Conservation (phyloP, 441 rosid species). For the Jatropha multifida region DNA sequence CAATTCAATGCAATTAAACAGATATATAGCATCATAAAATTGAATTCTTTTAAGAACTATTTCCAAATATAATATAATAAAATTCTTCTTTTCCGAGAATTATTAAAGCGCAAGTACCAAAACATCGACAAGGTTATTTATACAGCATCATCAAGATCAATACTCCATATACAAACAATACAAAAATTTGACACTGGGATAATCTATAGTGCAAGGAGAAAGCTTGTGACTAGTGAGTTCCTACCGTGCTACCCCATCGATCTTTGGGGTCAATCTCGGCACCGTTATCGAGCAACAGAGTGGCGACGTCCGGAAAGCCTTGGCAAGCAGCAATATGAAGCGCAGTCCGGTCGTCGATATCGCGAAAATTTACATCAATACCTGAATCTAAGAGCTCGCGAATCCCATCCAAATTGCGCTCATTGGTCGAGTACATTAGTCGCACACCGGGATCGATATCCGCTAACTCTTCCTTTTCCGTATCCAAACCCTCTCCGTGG, state of each 20-base stretch:
- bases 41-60: not conserved
- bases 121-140: not conserved
- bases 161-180: not conserved
- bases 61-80: not conserved
- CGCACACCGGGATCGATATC: slow-evolving; percentile 56
- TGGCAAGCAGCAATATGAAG: slow-evolving; percentile 94
- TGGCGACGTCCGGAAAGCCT: slow-evolving; percentile 57
- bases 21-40: no score
- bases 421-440: slow-evolving; percentile 71
- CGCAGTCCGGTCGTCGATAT: slow-evolving; percentile 81
- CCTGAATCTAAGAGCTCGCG: slow-evolving; percentile 66
- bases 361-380: slow-evolving; percentile 67
- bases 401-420: slow-evolving; percentile 78
- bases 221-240: slow-evolving; percentile 4
- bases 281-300: slow-evolving; percentile 53
- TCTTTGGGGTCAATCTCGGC: slow-evolving; percentile 69
- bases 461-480: slow-evolving; percentile 36
- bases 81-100: not conserved
- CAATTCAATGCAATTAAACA: not conserved
- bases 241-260: slow-evolving; percentile 98
- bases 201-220: not conserved
- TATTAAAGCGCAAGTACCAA: not conserved
- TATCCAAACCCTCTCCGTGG: slow-evolving; percentile 33
- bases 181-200: not conserved
- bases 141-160: not conserved